Evolutionary conservation across 495 filamentous ascomycete species (phyloP), one percentile per base, ranked within the genome.

Genomic region (Aspergillus steynii): DNA sequence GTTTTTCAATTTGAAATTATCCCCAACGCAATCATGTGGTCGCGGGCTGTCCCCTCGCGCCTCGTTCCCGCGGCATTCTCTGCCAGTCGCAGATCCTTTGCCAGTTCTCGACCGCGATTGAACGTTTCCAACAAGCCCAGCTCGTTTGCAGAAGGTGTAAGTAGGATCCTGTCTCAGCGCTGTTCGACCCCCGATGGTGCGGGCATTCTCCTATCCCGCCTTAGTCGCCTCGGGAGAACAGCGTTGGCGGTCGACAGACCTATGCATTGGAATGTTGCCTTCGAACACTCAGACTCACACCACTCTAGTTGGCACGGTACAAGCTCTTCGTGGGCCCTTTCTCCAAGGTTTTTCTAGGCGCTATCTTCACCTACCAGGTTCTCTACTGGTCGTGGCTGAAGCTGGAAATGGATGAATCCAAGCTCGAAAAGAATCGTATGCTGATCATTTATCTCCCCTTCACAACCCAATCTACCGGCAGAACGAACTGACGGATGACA

Each of bases 291-390:
- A 20, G 20, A 20, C 20, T 20, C 20, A 20, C 20, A 20, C 20
- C 20, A 48, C 5, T 25, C 29, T 37, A 96, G 89, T 70, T 86
- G 50, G 74, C 78, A 2, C 93, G 94, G 71, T 99, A 95, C 77
- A 87, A 85, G 62, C 82, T 83, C 56, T 96, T 96, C 73, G 81
- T 83, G 29, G 81, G 89, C 6, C 93, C 95, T 12, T 83, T 98
- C 59, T 83, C 83, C 45, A 98, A 97, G 75, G 88, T 90, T 60
- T 88, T 96, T 67, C 82, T 97, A 8, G 86, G 92, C 54, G 90
- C 92, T 14, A 79, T 97, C 27, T 89, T 96, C 73, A 91, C 89
- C 0, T 99, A 96, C 76, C 95, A 99, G 72, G 67, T 91, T 9
- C 73, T 85, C 28, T 96, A 97, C 74, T 96, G 85, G 84, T 75